Evolutionary conservation across 2,329 filamentous ascomycete genomes (phyloP).

Genomic region (Venturia nashicola): DNA sequence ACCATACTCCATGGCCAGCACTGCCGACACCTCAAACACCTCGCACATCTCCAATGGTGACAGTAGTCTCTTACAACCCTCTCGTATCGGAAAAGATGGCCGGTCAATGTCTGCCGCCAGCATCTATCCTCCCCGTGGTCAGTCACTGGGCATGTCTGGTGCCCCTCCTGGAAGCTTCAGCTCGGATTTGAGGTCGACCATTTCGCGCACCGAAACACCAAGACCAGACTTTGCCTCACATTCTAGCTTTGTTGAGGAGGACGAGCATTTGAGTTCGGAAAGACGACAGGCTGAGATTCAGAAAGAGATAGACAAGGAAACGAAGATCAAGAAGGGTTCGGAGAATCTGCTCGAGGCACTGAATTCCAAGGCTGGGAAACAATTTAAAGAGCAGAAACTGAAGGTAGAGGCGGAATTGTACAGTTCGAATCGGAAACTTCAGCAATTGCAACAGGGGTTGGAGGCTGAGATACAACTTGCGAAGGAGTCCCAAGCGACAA

Average conservation of each 20-base stretch:
- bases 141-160: constrained; percentile 48
- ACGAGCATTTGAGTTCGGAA: constrained; percentile 49
- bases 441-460: constrained; percentile 44
- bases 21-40: constrained; percentile 3
- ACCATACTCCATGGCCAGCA: constrained; percentile 8
- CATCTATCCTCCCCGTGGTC: constrained; percentile 50
- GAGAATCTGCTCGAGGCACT: constrained; percentile 96
- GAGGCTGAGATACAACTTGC: constrained; percentile 48
- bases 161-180: constrained; percentile 77
- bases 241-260: constrained; percentile 44
- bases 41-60: not conserved
- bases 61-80: constrained; percentile 2
- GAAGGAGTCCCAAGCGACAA: constrained; percentile 39
- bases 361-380: constrained; percentile 89
- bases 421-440: constrained; percentile 65
- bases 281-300: constrained; percentile 63
- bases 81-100: constrained; percentile 32
- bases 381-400: constrained; percentile 57
- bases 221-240: constrained; percentile 45
- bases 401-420: constrained; percentile 71
- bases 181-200: constrained; percentile 66
- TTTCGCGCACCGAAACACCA: constrained; percentile 49
- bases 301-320: constrained; percentile 83
- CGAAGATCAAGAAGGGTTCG: constrained; percentile 95
- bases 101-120: constrained; percentile 44